Evolutionary conservation across 2,329 filamentous ascomycete genomes (phyloP).

Genomic region (Ascochyta clinopodiicola): DNA sequence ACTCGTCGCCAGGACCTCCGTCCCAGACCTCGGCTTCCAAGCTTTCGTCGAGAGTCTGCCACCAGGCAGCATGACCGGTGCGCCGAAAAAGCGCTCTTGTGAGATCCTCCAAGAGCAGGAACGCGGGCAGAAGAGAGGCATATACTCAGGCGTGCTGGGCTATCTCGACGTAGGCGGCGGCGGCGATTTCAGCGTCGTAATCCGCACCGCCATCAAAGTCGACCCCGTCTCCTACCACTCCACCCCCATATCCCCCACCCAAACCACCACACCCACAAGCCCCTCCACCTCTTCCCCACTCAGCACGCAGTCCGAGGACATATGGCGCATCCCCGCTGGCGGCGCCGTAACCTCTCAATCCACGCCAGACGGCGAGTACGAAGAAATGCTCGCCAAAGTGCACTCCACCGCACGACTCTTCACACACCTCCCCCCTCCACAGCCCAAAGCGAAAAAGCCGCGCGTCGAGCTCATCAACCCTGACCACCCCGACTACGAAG

Average conservation of each 20-base stretch:
- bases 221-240: conserved; percentile 15
- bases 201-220: conserved; percentile 74
- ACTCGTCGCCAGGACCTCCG: conserved; percentile 8
- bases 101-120: conserved; percentile 79
- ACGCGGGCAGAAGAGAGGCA: conserved; percentile 65
- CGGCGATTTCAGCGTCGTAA: conserved; percentile 91
- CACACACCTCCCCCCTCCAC: conserved; percentile 21
- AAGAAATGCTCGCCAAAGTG: conserved; percentile 75
- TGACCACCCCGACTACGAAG: conserved; percentile 28
- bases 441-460: conserved; percentile 18
- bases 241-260: background rate
- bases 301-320: conserved; percentile 51
- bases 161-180: conserved; percentile 86
- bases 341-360: conserved; percentile 89
- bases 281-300: background rate
- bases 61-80: conserved; percentile 95
- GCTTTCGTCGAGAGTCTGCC: conserved; percentile 80
- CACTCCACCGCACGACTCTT: conserved; percentile 44
- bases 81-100: conserved; percentile 91
- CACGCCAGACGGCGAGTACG: conserved; percentile 78
- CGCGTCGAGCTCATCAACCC: conserved; percentile 25
- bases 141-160: conserved; percentile 89
- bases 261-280: background rate
- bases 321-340: conserved; percentile 87
- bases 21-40: conserved; percentile 67